phyloP scores from a whole-genome alignment of 345 rosid genomes.

The Lepidium sativum region DNA sequence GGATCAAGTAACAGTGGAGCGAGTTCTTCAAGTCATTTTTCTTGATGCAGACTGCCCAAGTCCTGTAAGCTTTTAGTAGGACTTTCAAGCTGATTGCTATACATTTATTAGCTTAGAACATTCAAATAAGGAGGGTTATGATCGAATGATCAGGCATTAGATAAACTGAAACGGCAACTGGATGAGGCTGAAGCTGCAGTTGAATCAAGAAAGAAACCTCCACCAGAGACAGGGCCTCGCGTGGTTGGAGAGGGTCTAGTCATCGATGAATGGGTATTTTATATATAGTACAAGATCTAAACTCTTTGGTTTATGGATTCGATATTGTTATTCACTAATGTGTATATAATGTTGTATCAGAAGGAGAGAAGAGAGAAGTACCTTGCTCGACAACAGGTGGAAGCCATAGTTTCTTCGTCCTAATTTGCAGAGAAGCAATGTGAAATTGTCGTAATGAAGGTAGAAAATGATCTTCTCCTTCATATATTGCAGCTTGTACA shows the following conservation, averaged over 20 bases:
- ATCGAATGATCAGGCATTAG: slow-evolving; percentile 44
- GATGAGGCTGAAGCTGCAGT: slow-evolving; percentile 94
- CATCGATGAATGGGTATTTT: slow-evolving; percentile 88
- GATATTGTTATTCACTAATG: neutral
- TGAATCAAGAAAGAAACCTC: slow-evolving; percentile 81
- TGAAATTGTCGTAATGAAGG: slow-evolving; percentile 1
- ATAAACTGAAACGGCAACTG: slow-evolving; percentile 73
- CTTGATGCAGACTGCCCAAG: slow-evolving; percentile 59
- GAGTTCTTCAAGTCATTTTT: slow-evolving; percentile 72
- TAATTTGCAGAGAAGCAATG: neutral
- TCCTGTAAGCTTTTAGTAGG: slow-evolving; percentile 42
- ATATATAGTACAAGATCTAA: neutral
- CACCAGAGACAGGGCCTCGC: slow-evolving; percentile 67
- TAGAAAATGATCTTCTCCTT: neutral
- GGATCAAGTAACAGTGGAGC: slow-evolving; percentile 73
- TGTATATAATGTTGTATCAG: slow-evolving; percentile 33
- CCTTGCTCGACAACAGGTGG: slow-evolving; percentile 80
- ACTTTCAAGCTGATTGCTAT: neutral
- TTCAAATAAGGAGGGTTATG: neutral
- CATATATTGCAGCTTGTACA: slow-evolving; percentile 17
- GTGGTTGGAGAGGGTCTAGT: slow-evolving; percentile 92
- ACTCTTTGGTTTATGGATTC: neutral
- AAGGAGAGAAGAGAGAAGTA: slow-evolving; percentile 95
- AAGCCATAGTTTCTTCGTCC: slow-evolving; percentile 27
- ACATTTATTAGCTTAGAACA: neutral